These are phyloP conservation scores for Exophiala phaeomuriformis DNA, from an alignment of 2,329 filamentous ascomycete species.

Conservation along the genomic window DNA sequence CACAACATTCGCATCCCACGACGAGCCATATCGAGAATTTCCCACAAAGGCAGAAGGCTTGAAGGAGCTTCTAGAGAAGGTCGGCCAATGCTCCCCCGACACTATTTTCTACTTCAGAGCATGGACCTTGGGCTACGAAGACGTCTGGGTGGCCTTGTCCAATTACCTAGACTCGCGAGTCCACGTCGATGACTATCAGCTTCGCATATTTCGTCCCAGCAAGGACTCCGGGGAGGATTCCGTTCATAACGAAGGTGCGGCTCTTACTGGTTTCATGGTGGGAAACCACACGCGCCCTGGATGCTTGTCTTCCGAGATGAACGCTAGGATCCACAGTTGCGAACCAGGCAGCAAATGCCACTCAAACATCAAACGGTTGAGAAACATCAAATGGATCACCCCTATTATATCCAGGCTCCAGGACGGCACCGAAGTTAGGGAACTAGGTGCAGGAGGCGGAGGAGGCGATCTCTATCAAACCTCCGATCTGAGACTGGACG, in stretches of 20 bases:
- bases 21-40: slow-evolving; percentile 46
- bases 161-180: slow-evolving; percentile 62
- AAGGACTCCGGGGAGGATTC: slow-evolving; percentile 36
- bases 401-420: slow-evolving; percentile 64
- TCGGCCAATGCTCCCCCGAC: slow-evolving; percentile 60
- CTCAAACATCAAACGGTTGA: slow-evolving; percentile 36
- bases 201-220: slow-evolving; percentile 62
- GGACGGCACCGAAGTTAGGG: slow-evolving; percentile 57
- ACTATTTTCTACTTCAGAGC: slow-evolving; percentile 78
- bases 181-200: slow-evolving; percentile 77
- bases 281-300: slow-evolving; percentile 65
- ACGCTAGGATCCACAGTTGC: slow-evolving; percentile 73
- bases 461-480: slow-evolving; percentile 64
- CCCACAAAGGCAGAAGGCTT: slow-evolving; percentile 67
- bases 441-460: slow-evolving; percentile 72
- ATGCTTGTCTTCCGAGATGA: slow-evolving; percentile 59
- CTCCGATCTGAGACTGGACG: slow-evolving; percentile 57
- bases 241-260: slow-evolving; percentile 52
- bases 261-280: slow-evolving; percentile 64
- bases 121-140: slow-evolving; percentile 91
- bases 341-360: slow-evolving; percentile 56
- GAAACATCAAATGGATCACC: slow-evolving; percentile 63
- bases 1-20: slow-evolving; percentile 63
- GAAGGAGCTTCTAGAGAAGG: slow-evolving; percentile 61
- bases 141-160: slow-evolving; percentile 79